A percentile compares a stretch with the other conserved stretches of the same genome.
Conservation (phyloP, 208 protist species). For the Leishmania guyanensis region DNA sequence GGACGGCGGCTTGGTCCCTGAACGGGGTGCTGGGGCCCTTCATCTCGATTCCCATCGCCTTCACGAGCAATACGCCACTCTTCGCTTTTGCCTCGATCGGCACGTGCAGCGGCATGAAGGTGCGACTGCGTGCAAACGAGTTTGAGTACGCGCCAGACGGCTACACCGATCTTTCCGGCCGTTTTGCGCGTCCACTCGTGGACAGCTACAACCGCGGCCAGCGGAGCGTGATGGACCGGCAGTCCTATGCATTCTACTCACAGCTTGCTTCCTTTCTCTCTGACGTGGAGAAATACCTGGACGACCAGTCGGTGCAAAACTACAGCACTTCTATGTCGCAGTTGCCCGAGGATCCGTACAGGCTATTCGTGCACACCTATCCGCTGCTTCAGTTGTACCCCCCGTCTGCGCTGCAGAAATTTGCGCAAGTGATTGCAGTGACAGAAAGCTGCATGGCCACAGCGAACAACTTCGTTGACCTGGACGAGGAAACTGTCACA, state of each 20-base stretch:
- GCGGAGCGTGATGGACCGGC: constrained; percentile 54
- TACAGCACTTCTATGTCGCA: constrained; percentile 23
- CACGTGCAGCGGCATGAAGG: constrained; percentile 74
- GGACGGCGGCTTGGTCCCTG: constrained; percentile 82
- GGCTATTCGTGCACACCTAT: constrained; percentile 52
- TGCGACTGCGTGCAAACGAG: constrained; percentile 65
- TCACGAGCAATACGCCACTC: constrained; percentile 44
- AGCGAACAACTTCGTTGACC: constrained; percentile 83
- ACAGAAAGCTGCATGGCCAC: constrained; percentile 91
- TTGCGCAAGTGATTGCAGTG: constrained; percentile 72
- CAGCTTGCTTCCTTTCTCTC: constrained; percentile 87
- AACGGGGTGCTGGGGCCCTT: constrained; percentile 79
- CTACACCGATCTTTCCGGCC: constrained; percentile 81
- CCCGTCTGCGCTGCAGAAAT: constrained; percentile 36
- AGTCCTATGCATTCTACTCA: constrained; percentile 72
- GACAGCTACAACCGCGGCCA: constrained; percentile 36
- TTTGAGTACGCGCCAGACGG: constrained; percentile 86
- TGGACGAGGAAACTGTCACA: constrained; percentile 72
- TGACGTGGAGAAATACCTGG: constrained; percentile 58
- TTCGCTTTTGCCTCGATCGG: constrained; percentile 88
- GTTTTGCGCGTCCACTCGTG: constrained; percentile 61
- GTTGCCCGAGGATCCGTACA: constrained; percentile 32
- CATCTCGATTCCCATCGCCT: constrained; percentile 66
- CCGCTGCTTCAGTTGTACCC: constrained; percentile 46
- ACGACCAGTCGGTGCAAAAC: constrained; percentile 25